phyloP scores from a whole-genome alignment of 2,329 filamentous ascomycete genomes.

The Fusarium dlaminii region DNA sequence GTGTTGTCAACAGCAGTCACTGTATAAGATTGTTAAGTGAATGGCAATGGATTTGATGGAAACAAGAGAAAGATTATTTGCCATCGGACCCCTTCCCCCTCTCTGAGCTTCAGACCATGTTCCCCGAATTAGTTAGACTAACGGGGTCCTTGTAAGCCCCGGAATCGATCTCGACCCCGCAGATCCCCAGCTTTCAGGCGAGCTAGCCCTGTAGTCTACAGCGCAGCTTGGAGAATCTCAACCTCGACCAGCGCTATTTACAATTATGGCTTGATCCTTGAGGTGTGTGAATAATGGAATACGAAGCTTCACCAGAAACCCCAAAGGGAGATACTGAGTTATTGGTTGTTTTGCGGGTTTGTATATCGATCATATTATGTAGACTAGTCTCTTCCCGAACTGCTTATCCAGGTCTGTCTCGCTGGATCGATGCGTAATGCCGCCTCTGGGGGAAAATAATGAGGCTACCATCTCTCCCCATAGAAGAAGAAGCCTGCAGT shows the following conservation, averaged over 20 bases:
- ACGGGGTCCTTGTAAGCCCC: background rate
- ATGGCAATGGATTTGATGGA: background rate
- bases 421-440: background rate
- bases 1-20: rapidly evolving
- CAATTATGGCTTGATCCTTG: background rate
- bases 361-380: rapidly evolving
- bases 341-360: background rate
- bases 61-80: background rate
- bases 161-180: background rate
- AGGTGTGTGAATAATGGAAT: rapidly evolving
- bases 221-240: background rate
- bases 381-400: background rate
- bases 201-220: background rate
- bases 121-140: background rate
- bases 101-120: background rate
- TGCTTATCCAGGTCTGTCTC: too few species aligned
- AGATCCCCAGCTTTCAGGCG: background rate
- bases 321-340: rapidly evolving
- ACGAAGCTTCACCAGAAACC: rapidly evolving
- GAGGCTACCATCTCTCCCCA: background rate
- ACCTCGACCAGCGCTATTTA: background rate
- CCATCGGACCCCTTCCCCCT: background rate
- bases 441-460: background rate
- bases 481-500: background rate
- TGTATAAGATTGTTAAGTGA: background rate